Evolutionary conservation across 345 rosid species (phyloP), one percentile per base, ranked within the genome.

Genomic region (Abelmoschus esculentus): DNA sequence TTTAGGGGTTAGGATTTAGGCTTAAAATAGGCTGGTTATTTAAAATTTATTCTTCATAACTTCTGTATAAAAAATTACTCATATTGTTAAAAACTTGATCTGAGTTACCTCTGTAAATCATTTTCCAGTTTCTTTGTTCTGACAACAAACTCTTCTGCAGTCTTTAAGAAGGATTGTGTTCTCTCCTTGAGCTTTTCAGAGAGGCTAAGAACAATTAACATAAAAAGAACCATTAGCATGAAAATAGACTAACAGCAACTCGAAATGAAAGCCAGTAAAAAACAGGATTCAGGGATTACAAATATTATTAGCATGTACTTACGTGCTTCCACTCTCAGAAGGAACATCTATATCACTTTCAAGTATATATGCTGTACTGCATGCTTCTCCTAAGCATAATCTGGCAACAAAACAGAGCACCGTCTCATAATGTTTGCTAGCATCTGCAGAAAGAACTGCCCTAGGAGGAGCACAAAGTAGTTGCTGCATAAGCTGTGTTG

Each of bases 401-500:
- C 93, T 81, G 69, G 86, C 80, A 52, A 81, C 71, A 70, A 76
- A 74, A 72, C 84, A 85, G 6, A 74, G 77, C 73, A 85, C 80
- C 75, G 69, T 82, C 77, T 91, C 96, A 58, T 76, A 79, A 61
- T 84, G 76, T 58, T 86, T 61, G 38, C 70, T 71, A 74, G 87
- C 85, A 73, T 80, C 82, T 65, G 79, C 77, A 74, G 79, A 74
- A 60, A 92, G 80, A 70, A 88, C 78, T 47, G 87, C 75, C 47
- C 75, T 72, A 29, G 81, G 77, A 71, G 97, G 86, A 29, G 90
- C 83, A 50, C 44, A 46, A 75, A 87, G 77, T 38, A 89, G 70
- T 56, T 86, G 86, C 84, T 95, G 99, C 85, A 87, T 84, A 70
- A 95, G 90, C 67, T 89, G 96, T 19, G 87, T 76, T 18, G 97